Conservation (phyloP, 106 monocot genomes). For the Dioscorea dumetorum region DNA sequence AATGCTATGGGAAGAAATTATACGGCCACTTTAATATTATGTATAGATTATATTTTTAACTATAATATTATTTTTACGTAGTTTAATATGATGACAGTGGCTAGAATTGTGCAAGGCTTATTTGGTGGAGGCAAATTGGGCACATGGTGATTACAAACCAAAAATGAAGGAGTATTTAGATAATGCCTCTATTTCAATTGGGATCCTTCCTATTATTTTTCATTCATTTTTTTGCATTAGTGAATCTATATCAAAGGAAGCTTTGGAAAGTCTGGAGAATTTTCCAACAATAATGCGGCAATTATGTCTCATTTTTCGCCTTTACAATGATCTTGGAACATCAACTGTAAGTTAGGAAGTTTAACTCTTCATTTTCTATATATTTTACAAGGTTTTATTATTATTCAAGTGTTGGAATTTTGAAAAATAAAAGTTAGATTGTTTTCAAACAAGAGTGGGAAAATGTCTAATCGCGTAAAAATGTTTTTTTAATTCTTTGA, state of each 20-base stretch:
- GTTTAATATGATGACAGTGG: slow-evolving; percentile 12
- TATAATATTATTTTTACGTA: neutral
- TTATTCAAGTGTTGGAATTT: no score
- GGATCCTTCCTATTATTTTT: neutral
- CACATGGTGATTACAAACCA: slow-evolving; percentile 6
- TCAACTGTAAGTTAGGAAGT: slow-evolving; percentile 3
- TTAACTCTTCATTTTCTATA: neutral
- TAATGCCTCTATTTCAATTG: slow-evolving; percentile 18
- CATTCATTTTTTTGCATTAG: neutral
- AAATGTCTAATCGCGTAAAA: no score
- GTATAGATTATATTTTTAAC: neutral
- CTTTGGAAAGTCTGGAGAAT: neutral
- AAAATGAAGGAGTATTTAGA: slow-evolving; percentile 17
- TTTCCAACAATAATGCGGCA: neutral
- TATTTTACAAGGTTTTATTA: no score
- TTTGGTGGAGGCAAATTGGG: slow-evolving; percentile 29
- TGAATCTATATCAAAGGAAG: slow-evolving; percentile 1
- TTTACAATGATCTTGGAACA: slow-evolving; percentile 24
- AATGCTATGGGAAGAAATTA: no score
- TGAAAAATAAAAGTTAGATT: no score
- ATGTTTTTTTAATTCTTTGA: no score
- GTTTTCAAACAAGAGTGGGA: no score
- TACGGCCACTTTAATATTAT: no score
- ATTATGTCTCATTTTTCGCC: slow-evolving; percentile 10
- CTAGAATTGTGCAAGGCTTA: slow-evolving; percentile 15